Base-by-base conservation (phyloP, 305 asterid genomes). In the Salvia sclarea region DNA sequence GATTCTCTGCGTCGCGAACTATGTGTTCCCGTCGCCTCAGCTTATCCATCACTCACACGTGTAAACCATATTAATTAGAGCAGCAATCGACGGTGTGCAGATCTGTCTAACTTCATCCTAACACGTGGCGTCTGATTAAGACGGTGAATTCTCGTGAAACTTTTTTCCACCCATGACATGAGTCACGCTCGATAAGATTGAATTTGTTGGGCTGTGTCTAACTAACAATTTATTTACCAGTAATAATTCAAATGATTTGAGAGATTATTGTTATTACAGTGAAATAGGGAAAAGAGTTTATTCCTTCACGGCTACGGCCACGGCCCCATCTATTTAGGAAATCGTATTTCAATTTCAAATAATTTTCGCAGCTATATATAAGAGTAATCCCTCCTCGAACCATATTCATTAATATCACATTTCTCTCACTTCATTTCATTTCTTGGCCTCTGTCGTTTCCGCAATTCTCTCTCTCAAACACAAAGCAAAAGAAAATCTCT, bases 1-100 rank as follows among this genome's bases (percentile, higher is more conserved):
- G 22, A 61, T 73, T 56, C 64, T 48, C 83, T 76, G 68, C 24
- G 65, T 28, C 0, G 40, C 28, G 71, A 22, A 17, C 71, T n/a
- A 52, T 17, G 55, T 50, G 24, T 13, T 21, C 18, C 62, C 8
- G 31, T 21, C 52, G 33, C 69, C 41, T 14, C 4, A 45, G 13
- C 73, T 72, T 2, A 22, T 66, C 56, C 49, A 7, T 18, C 30
- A 8, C 8, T 14, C 43, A 31, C 75, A 68, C 70, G 74, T 77
- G 71, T 71, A 6, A 28, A 30, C 0, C 20, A 2, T 30, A 0
- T 66, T 41, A 18, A 65, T 28, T 48, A 13, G 24, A 24, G 38
- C 16, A 9, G 0, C 28, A 41, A 44, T 60, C 13, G 63, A 71
- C 72, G 82, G 71, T 71, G 71, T 71, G 73, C 37, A 16, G 18